Evolutionary conservation across 306 rosid species (phyloP).

Genomic region (Fagus sylvatica): DNA sequence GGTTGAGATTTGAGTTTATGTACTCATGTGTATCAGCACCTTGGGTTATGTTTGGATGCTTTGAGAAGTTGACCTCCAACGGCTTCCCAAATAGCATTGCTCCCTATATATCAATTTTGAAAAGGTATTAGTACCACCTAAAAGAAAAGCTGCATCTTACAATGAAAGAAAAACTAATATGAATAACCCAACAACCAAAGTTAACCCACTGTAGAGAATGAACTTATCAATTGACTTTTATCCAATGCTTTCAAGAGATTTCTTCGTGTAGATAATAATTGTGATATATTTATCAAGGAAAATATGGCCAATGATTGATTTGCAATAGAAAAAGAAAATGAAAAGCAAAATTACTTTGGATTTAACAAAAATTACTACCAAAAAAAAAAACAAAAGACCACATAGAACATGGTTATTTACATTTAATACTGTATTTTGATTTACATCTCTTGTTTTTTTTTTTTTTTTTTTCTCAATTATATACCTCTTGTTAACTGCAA

Average conservation of each 20-base stretch:
- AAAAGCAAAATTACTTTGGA: background rate
- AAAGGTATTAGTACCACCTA: conserved; percentile 3
- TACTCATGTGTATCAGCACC: conserved; percentile 94
- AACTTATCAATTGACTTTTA: background rate
- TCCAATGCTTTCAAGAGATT: background rate
- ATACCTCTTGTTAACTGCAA: background rate
- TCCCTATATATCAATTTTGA: conserved; percentile 51
- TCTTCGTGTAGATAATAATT: background rate
- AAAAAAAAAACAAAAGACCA: no score
- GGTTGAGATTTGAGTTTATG: conserved; percentile 86
- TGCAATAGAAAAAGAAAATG: background rate
- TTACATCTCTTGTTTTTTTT: background rate
- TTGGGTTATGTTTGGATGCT: conserved; percentile 84
- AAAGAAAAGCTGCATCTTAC: background rate
- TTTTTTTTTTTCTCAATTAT: no score
- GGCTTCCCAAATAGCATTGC: conserved; percentile 84
- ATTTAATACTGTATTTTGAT: no score
- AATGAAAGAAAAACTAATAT: background rate
- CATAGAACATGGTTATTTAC: background rate
- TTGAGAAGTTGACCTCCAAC: conserved; percentile 93
- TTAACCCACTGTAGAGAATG: background rate
- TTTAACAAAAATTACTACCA: background rate
- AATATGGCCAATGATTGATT: background rate
- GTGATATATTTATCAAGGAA: background rate
- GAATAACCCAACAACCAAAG: conserved; percentile 7